Evolutionary conservation across 73 alveolate genomes (phyloP), one percentile per base, ranked within the genome.

Genomic region (Paramecium pentaurelia): DNA sequence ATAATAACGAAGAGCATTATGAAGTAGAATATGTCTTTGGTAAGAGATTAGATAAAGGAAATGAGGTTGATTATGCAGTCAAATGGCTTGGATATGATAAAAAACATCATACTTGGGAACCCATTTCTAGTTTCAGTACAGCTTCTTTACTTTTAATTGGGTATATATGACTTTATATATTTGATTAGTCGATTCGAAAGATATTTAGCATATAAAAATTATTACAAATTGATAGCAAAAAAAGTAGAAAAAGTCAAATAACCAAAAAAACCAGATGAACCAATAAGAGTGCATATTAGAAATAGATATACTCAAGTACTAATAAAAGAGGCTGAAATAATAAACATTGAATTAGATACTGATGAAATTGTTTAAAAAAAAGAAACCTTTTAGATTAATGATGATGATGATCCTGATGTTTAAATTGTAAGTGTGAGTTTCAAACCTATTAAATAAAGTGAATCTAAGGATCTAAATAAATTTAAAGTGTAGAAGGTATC

Each of bases 1-100:
- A 64, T 11, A 64, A 64, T 64, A 32, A 14, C 28, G 51, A 28
- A 64, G 84, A 64, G 30, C 84, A 64, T n/a, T 64, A 64, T 64
- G 84, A 64, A 64, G 84, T 64, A 32, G 84, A 64, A 64, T 64
- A 64, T 64, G 84, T 64, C 84, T 64, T 64, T 9, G 84, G 84
- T 6, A 64, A 64, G 47, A 28, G 47, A 34, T 14, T 22, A n/a
- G 84, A 64, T 64, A 64, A 18, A 64, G 47, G 47, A 32, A 34
- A 34, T 14, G 45, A 64, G 12, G 28, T 64, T 11, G 47, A 64
- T 64, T 64, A 64, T 64, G 84, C 84, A 0, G 84, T 64, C 22
- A 64, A 64, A 32, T 64, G 84, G 84, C 47, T 64, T 28, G 84
- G 84, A 1, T 64, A 64, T 64, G 84, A 64, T 64, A 64, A 64